A percentile compares a stretch with the other conserved stretches of the same genome.
These are phyloP conservation scores for Prunus mume DNA, from an alignment of 306 rosid genomes.

Conservation along the genomic window DNA sequence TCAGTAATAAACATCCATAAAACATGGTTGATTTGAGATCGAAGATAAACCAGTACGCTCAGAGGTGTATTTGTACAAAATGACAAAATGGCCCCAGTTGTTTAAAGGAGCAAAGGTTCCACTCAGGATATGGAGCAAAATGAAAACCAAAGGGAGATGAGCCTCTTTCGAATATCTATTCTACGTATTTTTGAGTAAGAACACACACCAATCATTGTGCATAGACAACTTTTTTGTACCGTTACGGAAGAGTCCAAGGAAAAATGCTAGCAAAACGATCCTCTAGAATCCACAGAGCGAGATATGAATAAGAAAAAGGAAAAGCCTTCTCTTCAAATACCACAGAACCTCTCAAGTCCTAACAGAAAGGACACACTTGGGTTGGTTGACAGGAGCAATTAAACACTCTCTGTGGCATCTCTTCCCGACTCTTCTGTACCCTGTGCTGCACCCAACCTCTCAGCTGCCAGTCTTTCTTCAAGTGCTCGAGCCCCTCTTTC, in stretches of 20 bases:
- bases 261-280: constrained; percentile 27
- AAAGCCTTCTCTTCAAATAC: not conserved
- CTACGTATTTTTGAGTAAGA: not conserved
- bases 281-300: constrained; percentile 10
- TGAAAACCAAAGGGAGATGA: not conserved
- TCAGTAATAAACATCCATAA: not conserved
- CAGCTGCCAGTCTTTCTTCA: constrained; percentile 89
- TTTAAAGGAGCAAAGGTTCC: not conserved
- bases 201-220: constrained; percentile 13
- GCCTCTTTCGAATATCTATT: not conserved
- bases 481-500: constrained; percentile 96
- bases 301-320: not conserved
- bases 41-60: not conserved
- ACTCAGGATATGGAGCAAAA: not conserved
- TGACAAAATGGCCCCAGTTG: not conserved
- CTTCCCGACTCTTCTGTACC: constrained; percentile 47
- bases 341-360: no score
- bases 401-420: constrained; percentile 57
- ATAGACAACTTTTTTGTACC: not conserved
- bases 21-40: not conserved
- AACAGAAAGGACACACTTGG: constrained; percentile 16
- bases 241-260: not conserved
- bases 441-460: constrained; percentile 56
- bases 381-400: constrained; percentile 28
- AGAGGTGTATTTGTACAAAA: not conserved